These are phyloP conservation scores for Alternaria ethzedia DNA, from an alignment of 2,329 filamentous ascomycete species.

Conservation along the genomic window DNA sequence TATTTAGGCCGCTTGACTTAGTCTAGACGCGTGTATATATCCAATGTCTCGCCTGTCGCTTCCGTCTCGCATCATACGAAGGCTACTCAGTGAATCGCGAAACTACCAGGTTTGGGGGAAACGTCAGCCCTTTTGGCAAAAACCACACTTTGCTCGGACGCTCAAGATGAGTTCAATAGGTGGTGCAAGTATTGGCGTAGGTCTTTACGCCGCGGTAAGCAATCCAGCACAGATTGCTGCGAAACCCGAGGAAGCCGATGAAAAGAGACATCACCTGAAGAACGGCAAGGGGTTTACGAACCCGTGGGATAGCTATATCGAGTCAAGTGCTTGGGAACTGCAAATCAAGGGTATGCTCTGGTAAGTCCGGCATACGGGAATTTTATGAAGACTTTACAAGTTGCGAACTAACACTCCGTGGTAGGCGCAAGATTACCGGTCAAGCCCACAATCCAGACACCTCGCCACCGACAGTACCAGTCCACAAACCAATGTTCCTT, in stretches of 20 bases:
- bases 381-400: background rate
- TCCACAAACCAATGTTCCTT: constrained; percentile 72
- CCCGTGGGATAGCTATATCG: constrained; percentile 62
- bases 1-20: background rate
- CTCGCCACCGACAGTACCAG: constrained; percentile 68
- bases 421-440: constrained; percentile 57
- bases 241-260: constrained; percentile 54
- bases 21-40: background rate
- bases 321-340: constrained; percentile 46
- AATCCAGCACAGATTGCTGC: constrained; percentile 48
- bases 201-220: constrained; percentile 51
- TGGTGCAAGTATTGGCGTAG: constrained; percentile 30
- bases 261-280: constrained; percentile 59
- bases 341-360: constrained; percentile 44
- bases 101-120: background rate
- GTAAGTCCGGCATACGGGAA: constrained; percentile 33
- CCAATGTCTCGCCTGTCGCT: constrained; percentile 19
- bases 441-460: constrained; percentile 65
- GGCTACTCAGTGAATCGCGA: background rate
- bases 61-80: constrained; percentile 5
- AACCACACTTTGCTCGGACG: constrained; percentile 28
- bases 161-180: constrained; percentile 42
- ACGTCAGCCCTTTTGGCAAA: constrained; percentile 20
- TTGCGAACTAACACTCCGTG: background rate
- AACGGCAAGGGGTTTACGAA: constrained; percentile 63